phyloP scores from a whole-genome alignment of 192 early-diverging fungal species.

The Rhizophlyctis rosea region DNA sequence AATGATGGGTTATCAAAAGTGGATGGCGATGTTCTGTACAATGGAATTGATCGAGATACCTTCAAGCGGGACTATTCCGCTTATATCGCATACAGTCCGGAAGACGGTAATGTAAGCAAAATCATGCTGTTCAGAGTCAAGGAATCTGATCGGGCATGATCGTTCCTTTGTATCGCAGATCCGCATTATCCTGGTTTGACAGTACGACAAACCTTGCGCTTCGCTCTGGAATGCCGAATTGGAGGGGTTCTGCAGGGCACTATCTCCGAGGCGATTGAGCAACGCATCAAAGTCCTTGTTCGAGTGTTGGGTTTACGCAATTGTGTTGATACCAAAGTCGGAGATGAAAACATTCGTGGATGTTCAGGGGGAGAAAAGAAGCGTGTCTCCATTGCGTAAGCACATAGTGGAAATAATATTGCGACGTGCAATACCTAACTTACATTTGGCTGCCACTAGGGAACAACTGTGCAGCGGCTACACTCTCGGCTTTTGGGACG shows the following conservation, averaged over 20 bases:
- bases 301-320: slow-evolving; percentile 35
- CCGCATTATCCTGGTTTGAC: slow-evolving; percentile 77
- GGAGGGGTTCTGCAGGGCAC: slow-evolving; percentile 58
- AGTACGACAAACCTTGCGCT: slow-evolving; percentile 73
- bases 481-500: slow-evolving; percentile 39
- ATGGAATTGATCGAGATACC: slow-evolving; percentile 15
- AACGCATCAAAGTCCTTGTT: slow-evolving; percentile 45
- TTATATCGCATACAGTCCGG: slow-evolving; percentile 78
- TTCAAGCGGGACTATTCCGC: slow-evolving; percentile 77
- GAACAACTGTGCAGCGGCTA: no score
- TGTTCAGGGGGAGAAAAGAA: slow-evolving; percentile 67
- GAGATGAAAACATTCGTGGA: slow-evolving; percentile 52
- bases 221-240: slow-evolving; percentile 61
- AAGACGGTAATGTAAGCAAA: slow-evolving; percentile 63
- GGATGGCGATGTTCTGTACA: slow-evolving; percentile 8
- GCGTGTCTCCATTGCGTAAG: slow-evolving; percentile 50
- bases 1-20: slow-evolving; percentile 1
- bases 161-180: no score
- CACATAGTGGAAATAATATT: slow-evolving; percentile 32
- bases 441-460: no score
- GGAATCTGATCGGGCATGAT: no score
- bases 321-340: slow-evolving; percentile 53
- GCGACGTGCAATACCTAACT: no score
- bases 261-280: slow-evolving; percentile 20
- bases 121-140: no score